Percentiles rank a stretch among this genome's conserved stretches.
phyloP scores from a whole-genome alignment of 2,329 filamentous ascomycete species.

The Monilinia vaccinii-corymbosi region DNA sequence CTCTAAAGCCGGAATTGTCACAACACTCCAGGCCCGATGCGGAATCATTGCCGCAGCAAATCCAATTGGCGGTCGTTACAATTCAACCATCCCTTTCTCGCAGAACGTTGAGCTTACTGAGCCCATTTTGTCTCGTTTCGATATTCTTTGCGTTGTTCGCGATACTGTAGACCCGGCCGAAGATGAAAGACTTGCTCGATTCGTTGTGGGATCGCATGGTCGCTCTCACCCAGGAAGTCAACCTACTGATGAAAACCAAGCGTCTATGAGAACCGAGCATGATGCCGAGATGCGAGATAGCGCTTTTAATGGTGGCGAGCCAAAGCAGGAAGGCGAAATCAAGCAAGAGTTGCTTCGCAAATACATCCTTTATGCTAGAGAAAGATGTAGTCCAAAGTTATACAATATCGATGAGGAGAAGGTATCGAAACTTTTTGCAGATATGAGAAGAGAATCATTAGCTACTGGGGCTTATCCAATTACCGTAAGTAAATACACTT shows the following conservation, averaged over 20 bases:
- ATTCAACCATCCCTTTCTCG: slow-evolving; percentile 90
- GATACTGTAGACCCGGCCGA: slow-evolving; percentile 89
- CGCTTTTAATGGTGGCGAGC: slow-evolving; percentile 35
- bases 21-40: slow-evolving; percentile 89
- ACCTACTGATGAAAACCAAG: slow-evolving; percentile 36
- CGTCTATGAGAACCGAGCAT: slow-evolving; percentile 55
- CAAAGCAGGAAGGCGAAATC: slow-evolving; percentile 60
- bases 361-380: slow-evolving; percentile 91
- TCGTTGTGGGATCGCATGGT: slow-evolving; percentile 90
- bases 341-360: slow-evolving; percentile 86
- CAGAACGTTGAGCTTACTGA: slow-evolving; percentile 96
- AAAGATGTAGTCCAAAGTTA: slow-evolving; percentile 82
- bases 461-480: slow-evolving; percentile 97
- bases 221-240: slow-evolving; percentile 67
- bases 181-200: slow-evolving; percentile 86
- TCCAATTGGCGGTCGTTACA: slow-evolving; percentile 92
- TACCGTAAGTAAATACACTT: slow-evolving; percentile 56
- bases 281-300: slow-evolving; percentile 38
- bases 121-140: slow-evolving; percentile 94
- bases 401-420: slow-evolving; percentile 99
- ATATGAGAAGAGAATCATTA: slow-evolving; percentile 88
- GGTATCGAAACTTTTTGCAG: slow-evolving; percentile 83
- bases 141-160: slow-evolving; percentile 90
- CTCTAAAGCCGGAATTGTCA: slow-evolving; percentile 96
- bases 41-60: slow-evolving; percentile 96